Conservation (phyloP, 2,329 filamentous ascomycete species). For the Nannizziopsis arthrosporioides region DNA sequence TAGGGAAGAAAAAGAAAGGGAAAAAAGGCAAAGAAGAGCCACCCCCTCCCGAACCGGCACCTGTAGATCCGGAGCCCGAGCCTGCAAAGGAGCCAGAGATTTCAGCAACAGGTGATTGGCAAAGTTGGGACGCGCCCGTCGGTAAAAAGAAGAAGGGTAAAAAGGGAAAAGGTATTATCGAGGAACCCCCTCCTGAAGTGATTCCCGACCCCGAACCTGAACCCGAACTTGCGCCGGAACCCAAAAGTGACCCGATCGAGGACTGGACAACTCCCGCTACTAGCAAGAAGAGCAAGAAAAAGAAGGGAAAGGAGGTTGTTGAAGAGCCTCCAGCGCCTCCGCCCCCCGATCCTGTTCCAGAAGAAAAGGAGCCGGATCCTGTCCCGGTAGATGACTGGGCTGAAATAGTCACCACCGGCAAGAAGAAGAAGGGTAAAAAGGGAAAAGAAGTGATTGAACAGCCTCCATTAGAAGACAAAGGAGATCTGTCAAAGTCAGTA, state of each 20-base stretch:
- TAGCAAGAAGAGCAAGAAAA: slow-evolving; percentile 37
- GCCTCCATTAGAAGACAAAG: background rate
- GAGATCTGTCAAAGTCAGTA: background rate
- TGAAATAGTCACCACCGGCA: background rate
- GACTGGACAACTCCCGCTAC: slow-evolving; percentile 23
- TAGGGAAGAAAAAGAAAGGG: slow-evolving; percentile 10
- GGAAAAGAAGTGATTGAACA: background rate
- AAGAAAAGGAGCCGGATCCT: slow-evolving; percentile 16
- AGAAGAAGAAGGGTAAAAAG: slow-evolving; percentile 12
- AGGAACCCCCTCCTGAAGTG: slow-evolving; percentile 27
- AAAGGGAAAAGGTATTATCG: slow-evolving; percentile 37
- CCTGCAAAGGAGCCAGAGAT: slow-evolving; percentile 19
- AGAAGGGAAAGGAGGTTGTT: slow-evolving; percentile 38
- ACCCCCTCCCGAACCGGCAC: slow-evolving; percentile 3
- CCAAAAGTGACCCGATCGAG: slow-evolving; percentile 17
- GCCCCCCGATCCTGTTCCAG: slow-evolving; percentile 21
- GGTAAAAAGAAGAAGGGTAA: slow-evolving; percentile 38
- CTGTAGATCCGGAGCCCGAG: slow-evolving; percentile 20
- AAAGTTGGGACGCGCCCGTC: slow-evolving; percentile 24
- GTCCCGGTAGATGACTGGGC: slow-evolving; percentile 17
- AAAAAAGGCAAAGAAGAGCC: slow-evolving; percentile 3
- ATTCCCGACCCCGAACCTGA: slow-evolving; percentile 22
- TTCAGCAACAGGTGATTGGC: slow-evolving; percentile 15
- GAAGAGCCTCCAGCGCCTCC: slow-evolving; percentile 28
- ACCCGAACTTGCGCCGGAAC: slow-evolving; percentile 1